Base-by-base conservation (phyloP, 148 eudicot species). In the Rhododendron griersonianum region DNA sequence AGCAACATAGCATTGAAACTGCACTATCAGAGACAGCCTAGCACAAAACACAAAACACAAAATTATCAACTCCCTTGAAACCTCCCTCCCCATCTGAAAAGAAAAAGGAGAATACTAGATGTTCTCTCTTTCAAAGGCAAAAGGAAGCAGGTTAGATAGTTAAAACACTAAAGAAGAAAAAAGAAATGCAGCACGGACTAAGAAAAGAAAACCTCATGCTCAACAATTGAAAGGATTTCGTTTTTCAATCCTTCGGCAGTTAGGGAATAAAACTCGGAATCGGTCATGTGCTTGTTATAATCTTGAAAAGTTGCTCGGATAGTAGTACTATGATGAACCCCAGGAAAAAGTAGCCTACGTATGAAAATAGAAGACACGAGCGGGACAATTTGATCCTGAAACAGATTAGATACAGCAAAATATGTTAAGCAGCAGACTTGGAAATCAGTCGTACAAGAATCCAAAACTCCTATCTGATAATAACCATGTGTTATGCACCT, bases 331-430 rank as follows among this genome's bases (percentile, higher is more conserved):
- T 92, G 92, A 90, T 91, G 88, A 86, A 95, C 94, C 71, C 96
- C 98, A 61, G 98, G 96, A 89, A 88, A 91, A 86, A 97, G 92
- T 79, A 97, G 92, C 89, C 92, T 91, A 86, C 91, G 95, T 86
- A 93, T 90, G 90, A 97, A 91, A 65, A 97, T 94, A 83, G 98
- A 91, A 83, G 99, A 95, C 67, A 97, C 87, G 87, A 94, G 89
- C 74, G 95, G 92, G 65, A 89, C 84, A 71, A 93, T 89, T 85
- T 94, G 93, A 57, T 91, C 98, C 99, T 97, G 98, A 92, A 91
- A 73, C 86, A 71, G 53, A 81, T 48, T 30, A 61, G 65, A 86
- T 51, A 15, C 53, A 83, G 81, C 63, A 35, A 78, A 63, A 82
- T 35, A 4, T 35, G 35, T 35, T 59, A 53, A 69, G 82, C 33